Evolutionary conservation across 139 green algal genomes (phyloP).

Genomic region (Chlorella sp.): DNA sequence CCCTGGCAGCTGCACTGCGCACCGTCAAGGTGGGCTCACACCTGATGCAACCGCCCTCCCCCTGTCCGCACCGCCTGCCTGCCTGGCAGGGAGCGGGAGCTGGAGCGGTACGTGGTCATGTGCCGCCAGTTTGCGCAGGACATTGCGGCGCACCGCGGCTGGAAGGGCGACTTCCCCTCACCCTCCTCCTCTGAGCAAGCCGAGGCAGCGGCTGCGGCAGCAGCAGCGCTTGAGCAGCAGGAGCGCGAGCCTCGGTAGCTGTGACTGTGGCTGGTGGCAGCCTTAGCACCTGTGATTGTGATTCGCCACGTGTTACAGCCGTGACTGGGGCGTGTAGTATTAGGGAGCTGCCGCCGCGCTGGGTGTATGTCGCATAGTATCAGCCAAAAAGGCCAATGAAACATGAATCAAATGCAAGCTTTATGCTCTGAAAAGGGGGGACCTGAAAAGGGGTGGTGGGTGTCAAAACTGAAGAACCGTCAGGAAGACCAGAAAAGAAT

Average conservation of each 20-base stretch:
- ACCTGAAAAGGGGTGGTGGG: not conserved
- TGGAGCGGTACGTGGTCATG: slow-evolving; percentile 48
- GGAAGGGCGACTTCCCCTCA: slow-evolving; percentile 11
- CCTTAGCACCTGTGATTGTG: too few species aligned
- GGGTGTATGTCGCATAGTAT: too few species aligned
- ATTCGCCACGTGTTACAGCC: too few species aligned
- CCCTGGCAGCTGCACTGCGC: too few species aligned
- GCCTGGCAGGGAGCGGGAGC: slow-evolving; percentile 29
- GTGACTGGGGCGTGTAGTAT: too few species aligned
- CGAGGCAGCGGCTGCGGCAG: not conserved
- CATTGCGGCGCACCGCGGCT: slow-evolving; percentile 21
- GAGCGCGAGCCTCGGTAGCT: not conserved
- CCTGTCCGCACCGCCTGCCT: not conserved
- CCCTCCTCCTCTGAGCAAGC: not conserved
- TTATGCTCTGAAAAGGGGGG: too few species aligned
- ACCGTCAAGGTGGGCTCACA: too few species aligned
- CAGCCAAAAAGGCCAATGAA: too few species aligned
- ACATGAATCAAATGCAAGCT: too few species aligned
- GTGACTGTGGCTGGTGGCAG: too few species aligned
- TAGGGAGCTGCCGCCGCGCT: too few species aligned
- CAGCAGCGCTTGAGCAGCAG: not conserved
- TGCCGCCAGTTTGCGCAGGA: slow-evolving; percentile 38
- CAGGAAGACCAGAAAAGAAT: slow-evolving; percentile 1
- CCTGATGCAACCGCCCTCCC: not conserved
- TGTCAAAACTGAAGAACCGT: not conserved